Base-by-base conservation (phyloP, 83 land plant genomes). In the Thuja plicata region DNA sequence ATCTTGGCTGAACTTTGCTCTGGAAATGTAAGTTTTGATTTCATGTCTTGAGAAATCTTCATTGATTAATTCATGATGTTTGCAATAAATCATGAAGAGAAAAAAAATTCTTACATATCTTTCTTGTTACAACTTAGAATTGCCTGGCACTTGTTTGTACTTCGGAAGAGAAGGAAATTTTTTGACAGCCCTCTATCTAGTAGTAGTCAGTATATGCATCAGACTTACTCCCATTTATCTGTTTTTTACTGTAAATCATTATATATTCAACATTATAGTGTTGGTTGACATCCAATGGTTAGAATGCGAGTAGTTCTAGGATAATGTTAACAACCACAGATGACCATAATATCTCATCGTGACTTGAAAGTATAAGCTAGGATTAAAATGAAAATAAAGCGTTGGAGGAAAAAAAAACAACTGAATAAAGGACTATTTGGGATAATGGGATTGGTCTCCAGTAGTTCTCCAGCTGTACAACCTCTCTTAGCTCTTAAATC, bases 1-100 rank as follows among this genome's bases (percentile, higher is more conserved):
- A 95, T 96, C 34, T 86, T 96, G 50, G 97, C 97, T 73, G 98
- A 96, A 89, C 95, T 96, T 37, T 94, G 90, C 87, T 91, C 97
- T 90, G 97, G 98, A 41, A 96, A 96, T 83, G 98, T 96, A 92
- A 90, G 93, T 91, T 87, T 48, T 80, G 19, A 35, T 71, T 60
- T 48, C 16, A 30, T 66, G 27, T 40, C 24, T 80, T 40, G 48
- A 54, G 45, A 41, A 41, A 9, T 40, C 46, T 35, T 27, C 12
- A 10, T 24, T 43, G 52, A 10, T 82, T 82, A 45, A 46, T n/a
- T 45, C 12, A 82, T 24, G 32, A 82, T 45, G 12, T 11, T 8
- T 46, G 46, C 30, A 82, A 82, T 82, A 45, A 19, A n/a, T 40
- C 34, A 45, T 24, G 54, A 21, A 37, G 10, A 82, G 16, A 82